These are phyloP conservation scores for Annulohypoxylon nitens DNA, from an alignment of 495 filamentous ascomycete genomes.

Conservation along the genomic window DNA sequence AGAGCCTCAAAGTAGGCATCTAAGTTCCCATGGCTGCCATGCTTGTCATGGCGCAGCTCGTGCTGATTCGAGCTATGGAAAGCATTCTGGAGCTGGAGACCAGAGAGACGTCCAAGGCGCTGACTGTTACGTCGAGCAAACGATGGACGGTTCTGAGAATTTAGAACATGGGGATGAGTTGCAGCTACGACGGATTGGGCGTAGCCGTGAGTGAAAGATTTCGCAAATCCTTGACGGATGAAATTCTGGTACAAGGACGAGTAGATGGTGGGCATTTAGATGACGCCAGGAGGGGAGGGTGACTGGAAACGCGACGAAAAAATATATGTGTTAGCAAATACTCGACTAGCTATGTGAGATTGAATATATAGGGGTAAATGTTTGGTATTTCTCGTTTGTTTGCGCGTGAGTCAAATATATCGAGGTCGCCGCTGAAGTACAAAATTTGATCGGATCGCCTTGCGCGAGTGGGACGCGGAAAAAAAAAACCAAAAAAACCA, in stretches of 20 bases:
- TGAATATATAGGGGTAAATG: background rate
- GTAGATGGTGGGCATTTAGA: conserved; percentile 73
- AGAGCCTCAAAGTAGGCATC: conserved; percentile 92
- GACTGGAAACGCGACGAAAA: conserved; percentile 44
- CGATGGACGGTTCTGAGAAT: conserved; percentile 71
- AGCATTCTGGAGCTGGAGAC: conserved; percentile 78
- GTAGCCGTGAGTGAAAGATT: conserved; percentile 97
- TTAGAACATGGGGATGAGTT: conserved; percentile 85
- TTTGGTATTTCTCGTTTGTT: conserved; percentile 7
- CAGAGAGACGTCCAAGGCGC: conserved; percentile 68
- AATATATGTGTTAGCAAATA: conserved; percentile 24
- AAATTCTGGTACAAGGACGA: conserved; percentile 78
- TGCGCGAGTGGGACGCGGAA: conserved; percentile 4
- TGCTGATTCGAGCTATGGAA: conserved; percentile 68
- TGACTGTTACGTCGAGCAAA: conserved; percentile 63
- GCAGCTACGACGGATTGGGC: conserved; percentile 97
- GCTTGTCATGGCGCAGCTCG: conserved; percentile 61
- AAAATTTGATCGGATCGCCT: background rate
- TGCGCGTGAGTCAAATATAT: conserved; percentile 14
- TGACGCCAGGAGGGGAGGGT: conserved; percentile 59
- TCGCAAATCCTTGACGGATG: conserved; percentile 95
- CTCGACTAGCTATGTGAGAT: background rate
- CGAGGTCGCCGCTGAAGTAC: background rate
- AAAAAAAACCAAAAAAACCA: background rate
- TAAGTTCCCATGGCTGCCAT: conserved; percentile 65